Evolutionary conservation across 2,329 filamentous ascomycete genomes (phyloP).

Genomic region (Sporothrix variecibatus): DNA sequence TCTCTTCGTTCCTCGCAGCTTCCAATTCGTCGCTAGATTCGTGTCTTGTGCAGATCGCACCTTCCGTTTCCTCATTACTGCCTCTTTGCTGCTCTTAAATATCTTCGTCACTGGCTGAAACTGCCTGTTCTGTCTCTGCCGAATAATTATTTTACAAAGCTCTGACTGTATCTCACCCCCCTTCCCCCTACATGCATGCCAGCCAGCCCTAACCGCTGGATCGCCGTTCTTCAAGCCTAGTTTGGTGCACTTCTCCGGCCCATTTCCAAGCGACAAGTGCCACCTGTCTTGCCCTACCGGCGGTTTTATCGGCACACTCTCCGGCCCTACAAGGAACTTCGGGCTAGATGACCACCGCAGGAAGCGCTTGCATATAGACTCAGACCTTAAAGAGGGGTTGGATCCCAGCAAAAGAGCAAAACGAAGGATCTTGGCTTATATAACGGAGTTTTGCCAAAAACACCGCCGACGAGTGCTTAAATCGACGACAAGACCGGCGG

Average conservation of each 20-base stretch:
- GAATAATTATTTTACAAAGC: neutral
- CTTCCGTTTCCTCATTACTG: neutral
- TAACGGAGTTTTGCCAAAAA: neutral
- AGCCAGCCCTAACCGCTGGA: constrained; percentile 15
- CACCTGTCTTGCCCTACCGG: neutral
- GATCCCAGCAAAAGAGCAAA: neutral
- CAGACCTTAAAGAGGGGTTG: neutral
- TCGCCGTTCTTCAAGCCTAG: neutral
- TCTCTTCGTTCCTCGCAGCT: neutral
- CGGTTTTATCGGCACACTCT: neutral
- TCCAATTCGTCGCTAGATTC: neutral
- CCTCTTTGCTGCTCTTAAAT: neutral
- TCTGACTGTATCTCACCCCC: neutral
- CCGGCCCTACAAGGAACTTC: neutral
- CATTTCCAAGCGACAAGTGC: neutral
- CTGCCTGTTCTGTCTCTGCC: neutral
- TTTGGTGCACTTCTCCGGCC: neutral
- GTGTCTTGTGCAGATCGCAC: neutral
- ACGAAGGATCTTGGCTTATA: neutral
- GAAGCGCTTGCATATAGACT: neutral
- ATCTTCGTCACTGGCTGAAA: neutral
- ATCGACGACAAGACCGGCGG: neutral
- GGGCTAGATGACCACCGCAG: neutral
- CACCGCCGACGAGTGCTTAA: neutral
- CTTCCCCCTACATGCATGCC: neutral